A percentile compares a stretch with the other conserved stretches of the same genome.
phyloP scores from a whole-genome alignment of 805 yeast species.

The Candida maris region DNA sequence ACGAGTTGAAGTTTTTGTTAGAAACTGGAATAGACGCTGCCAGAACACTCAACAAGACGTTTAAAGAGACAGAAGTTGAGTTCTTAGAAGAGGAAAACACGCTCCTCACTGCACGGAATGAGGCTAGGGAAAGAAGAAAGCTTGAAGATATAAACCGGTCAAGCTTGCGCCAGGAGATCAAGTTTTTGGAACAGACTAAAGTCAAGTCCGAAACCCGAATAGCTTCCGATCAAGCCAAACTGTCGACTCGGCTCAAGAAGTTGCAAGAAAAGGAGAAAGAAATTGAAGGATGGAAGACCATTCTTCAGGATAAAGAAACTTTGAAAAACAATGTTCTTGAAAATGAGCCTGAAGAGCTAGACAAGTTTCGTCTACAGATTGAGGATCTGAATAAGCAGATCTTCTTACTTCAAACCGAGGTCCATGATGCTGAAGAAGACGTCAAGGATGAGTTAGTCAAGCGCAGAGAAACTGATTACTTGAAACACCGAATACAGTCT shows the following conservation, averaged over 20 bases:
- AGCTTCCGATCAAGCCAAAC: constrained; percentile 30
- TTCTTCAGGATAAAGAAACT: constrained; percentile 24
- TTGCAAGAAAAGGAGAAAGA: constrained; percentile 34
- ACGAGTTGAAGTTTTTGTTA: constrained; percentile 38
- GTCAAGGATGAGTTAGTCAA: constrained; percentile 25
- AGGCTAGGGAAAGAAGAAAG: constrained; percentile 37
- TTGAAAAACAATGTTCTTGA: constrained; percentile 9
- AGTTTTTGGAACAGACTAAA: constrained; percentile 39
- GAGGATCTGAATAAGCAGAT: constrained; percentile 27
- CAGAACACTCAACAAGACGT: constrained; percentile 32
- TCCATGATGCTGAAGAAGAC: constrained; percentile 32
- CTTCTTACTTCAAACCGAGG: constrained; percentile 24
- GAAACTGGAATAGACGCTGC: constrained; percentile 42
- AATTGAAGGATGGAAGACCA: constrained; percentile 32
- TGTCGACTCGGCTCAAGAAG: constrained; percentile 26
- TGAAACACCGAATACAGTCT: constrained; percentile 20
- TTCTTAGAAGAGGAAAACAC: constrained; percentile 37
- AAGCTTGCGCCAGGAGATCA: constrained; percentile 38
- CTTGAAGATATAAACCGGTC: constrained; percentile 40
- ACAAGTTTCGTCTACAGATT: constrained; percentile 19
- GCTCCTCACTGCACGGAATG: constrained; percentile 33
- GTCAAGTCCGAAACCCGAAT: constrained; percentile 34
- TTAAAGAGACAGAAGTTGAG: constrained; percentile 31
- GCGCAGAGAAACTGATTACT: constrained; percentile 25
- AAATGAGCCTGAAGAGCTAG: constrained; percentile 18